These are phyloP conservation scores for Podospora australis DNA, from an alignment of 495 filamentous ascomycete species.

Conservation along the genomic window DNA sequence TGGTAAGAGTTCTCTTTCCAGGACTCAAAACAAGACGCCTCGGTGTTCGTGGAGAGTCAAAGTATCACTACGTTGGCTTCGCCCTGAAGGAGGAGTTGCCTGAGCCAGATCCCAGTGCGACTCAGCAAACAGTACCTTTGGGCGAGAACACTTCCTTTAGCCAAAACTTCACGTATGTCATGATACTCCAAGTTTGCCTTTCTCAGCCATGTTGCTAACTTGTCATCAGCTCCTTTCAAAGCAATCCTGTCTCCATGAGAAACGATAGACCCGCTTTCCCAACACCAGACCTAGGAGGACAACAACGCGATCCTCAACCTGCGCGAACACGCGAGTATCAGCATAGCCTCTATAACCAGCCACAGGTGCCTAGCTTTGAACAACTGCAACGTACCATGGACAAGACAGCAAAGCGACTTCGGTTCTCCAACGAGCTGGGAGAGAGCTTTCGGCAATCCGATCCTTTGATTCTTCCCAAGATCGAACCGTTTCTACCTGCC, in stretches of 20 bases:
- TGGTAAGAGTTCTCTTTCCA: constrained; percentile 92
- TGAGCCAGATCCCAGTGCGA: constrained; percentile 33
- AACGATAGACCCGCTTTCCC: constrained; percentile 63
- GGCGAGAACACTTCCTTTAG: constrained; percentile 29
- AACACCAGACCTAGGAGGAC: constrained; percentile 43
- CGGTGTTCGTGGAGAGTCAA: constrained; percentile 92
- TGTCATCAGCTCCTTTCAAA: constrained; percentile 20
- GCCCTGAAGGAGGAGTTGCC: constrained; percentile 58
- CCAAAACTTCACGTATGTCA: constrained; percentile 38
- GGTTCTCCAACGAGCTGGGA: constrained; percentile 53
- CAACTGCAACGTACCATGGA: constrained; percentile 38
- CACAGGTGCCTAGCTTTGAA: constrained; percentile 36
- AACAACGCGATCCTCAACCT: constrained; percentile 21
- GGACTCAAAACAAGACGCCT: constrained; percentile 86
- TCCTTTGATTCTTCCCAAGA: constrained; percentile 67
- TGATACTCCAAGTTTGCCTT: background rate
- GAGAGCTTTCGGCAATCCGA: constrained; percentile 52
- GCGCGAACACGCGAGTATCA: constrained; percentile 24
- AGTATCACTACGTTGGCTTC: constrained; percentile 95
- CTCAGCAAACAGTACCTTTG: constrained; percentile 32
- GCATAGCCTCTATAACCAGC: constrained; percentile 47
- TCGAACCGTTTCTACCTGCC: constrained; percentile 65
- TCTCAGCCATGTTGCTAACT: constrained; percentile 5
- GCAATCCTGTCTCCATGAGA: constrained; percentile 22
- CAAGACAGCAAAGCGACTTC: constrained; percentile 61